These are phyloP conservation scores for Alternaria gansuensis DNA, from an alignment of 2,329 filamentous ascomycete genomes.

Conservation along the genomic window DNA sequence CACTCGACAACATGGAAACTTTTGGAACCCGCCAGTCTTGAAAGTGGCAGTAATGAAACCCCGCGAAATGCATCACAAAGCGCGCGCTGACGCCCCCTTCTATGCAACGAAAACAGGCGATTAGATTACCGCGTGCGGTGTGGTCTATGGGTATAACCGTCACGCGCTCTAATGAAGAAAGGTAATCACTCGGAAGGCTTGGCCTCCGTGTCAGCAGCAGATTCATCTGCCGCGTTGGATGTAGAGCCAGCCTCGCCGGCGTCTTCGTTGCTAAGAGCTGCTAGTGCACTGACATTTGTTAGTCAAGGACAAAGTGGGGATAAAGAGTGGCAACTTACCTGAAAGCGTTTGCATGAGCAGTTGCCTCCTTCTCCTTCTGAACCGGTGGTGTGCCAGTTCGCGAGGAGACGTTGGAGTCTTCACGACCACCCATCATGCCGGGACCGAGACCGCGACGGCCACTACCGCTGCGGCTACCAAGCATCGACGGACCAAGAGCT, in stretches of 20 bases:
- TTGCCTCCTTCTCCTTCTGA: conserved; percentile 70
- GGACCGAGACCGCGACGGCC: conserved; percentile 79
- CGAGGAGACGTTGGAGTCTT: conserved; percentile 88
- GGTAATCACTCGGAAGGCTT: conserved; percentile 53
- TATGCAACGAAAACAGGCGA: conserved; percentile 54
- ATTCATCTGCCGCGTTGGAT: conserved; percentile 65
- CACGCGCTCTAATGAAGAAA: conserved; percentile 48
- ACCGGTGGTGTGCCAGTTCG: conserved; percentile 86
- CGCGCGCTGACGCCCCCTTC: conserved; percentile 52
- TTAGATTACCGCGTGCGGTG: conserved; percentile 51
- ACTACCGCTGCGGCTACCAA: conserved; percentile 90
- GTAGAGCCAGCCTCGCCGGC: conserved; percentile 69
- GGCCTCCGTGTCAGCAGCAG: conserved; percentile 36
- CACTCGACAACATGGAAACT: conserved; percentile 39
- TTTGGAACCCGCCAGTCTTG: conserved; percentile 37
- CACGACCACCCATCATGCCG: conserved; percentile 72
- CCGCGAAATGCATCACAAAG: conserved; percentile 52
- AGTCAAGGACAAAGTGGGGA: conserved; percentile 15
- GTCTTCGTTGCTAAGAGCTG: conserved; percentile 65
- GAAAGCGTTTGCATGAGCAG: conserved; percentile 84
- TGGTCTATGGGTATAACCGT: conserved; percentile 50
- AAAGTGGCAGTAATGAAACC: conserved; percentile 29
- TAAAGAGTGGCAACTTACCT: conserved; percentile 69
- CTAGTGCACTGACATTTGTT: conserved; percentile 60
- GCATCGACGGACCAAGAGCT: conserved; percentile 81